Conservation (phyloP, 2,329 filamentous ascomycete species). For the Botryosphaeria agaves region DNA sequence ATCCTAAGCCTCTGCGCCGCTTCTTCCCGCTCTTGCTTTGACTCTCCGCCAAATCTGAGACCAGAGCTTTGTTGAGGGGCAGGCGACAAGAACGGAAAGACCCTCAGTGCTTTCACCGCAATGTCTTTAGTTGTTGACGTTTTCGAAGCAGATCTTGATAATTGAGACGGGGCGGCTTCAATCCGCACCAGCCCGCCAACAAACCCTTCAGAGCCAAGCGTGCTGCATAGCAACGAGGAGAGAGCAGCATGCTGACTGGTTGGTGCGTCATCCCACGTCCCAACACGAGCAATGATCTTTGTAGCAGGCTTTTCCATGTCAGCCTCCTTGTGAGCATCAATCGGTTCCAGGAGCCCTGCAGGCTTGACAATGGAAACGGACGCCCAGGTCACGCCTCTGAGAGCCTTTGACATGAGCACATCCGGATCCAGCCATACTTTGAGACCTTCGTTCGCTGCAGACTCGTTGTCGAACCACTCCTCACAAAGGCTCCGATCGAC, state of each 20-base stretch:
- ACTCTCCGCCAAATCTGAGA: constrained; percentile 76
- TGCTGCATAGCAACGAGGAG: constrained; percentile 58
- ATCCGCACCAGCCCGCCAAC: constrained; percentile 79
- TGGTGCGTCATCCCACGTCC: constrained; percentile 72
- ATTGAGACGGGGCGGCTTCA: constrained; percentile 59
- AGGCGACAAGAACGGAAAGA: constrained; percentile 59
- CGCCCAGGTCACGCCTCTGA: constrained; percentile 63
- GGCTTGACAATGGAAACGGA: constrained; percentile 77
- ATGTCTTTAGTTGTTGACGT: constrained; percentile 21
- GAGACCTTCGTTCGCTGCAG: constrained; percentile 35
- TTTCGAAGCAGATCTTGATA: constrained; percentile 42
- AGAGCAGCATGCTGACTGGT: constrained; percentile 65
- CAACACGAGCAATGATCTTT: constrained; percentile 60
- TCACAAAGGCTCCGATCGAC: constrained; percentile 52
- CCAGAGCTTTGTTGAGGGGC: constrained; percentile 41
- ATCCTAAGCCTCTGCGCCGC: constrained; percentile 52
- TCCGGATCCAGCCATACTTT: constrained; percentile 78
- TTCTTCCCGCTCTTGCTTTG: constrained; percentile 67
- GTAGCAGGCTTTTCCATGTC: constrained; percentile 38
- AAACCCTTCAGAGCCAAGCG: constrained; percentile 52
- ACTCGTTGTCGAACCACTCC: constrained; percentile 57
- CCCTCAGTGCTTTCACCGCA: constrained; percentile 49
- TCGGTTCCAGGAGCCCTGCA: constrained; percentile 51
- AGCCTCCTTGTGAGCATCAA: constrained; percentile 55
- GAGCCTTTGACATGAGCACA: constrained; percentile 49